Conservation (phyloP, 192 early-diverging fungal species). For the Piromyces sp. region DNA sequence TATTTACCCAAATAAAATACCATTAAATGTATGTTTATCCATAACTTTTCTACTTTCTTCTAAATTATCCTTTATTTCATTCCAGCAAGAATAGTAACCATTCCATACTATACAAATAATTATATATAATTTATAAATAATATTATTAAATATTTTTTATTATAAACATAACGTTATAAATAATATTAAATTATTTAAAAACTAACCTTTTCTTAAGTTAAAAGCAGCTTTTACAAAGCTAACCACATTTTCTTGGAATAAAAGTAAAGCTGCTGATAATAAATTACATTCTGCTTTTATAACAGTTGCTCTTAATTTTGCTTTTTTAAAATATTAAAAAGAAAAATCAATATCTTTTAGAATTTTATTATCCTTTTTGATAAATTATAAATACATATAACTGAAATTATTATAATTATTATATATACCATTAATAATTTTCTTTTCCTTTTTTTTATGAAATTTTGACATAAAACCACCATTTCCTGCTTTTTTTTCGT, state of each 20-base stretch:
- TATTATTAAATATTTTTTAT: too few species aligned
- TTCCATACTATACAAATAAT: not conserved
- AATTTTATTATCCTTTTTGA: too few species aligned
- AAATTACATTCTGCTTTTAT: not conserved
- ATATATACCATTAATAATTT: not conserved
- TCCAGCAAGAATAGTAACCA: not conserved
- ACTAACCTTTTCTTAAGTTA: not conserved
- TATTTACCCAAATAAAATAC: not conserved
- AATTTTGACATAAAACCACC: not conserved
- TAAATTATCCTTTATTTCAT: not conserved
- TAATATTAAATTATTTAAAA: too few species aligned
- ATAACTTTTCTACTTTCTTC: not conserved
- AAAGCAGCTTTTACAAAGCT: not conserved
- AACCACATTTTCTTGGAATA: not conserved
- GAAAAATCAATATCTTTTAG: too few species aligned
- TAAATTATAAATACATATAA: too few species aligned
- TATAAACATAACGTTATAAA: too few species aligned
- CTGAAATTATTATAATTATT: too few species aligned
- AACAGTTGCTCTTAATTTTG: not conserved
- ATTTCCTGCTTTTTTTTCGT: not conserved
- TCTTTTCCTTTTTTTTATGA: not conserved
- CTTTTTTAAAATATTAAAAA: not conserved
- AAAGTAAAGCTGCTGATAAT: not conserved
- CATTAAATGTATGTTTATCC: not conserved
- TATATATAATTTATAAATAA: too few species aligned